Percentiles rank a stretch among this genome's conserved stretches.
phyloP scores from a whole-genome alignment of 2,329 filamentous ascomycete species.

The Talaromyces sp. region DNA sequence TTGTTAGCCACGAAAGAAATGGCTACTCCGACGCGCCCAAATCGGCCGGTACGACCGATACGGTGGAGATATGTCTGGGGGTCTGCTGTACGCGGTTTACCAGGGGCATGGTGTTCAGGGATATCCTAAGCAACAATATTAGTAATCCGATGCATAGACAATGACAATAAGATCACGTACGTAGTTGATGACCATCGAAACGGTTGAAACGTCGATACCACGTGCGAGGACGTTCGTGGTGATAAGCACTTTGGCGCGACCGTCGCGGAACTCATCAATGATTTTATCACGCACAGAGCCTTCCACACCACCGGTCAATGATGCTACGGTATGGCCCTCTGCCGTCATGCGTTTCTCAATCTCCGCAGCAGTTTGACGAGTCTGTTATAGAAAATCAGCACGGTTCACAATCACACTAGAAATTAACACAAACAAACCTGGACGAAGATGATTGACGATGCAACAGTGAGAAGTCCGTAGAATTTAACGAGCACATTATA shows the following conservation, averaged over 20 bases:
- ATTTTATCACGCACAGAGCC: slow-evolving; percentile 75
- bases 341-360: slow-evolving; percentile 80
- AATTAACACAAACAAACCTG: slow-evolving; percentile 53
- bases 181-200: slow-evolving; percentile 99
- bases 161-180: slow-evolving; percentile 33
- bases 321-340: slow-evolving; percentile 88
- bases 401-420: background rate
- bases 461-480: slow-evolving; percentile 93
- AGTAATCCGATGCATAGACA: background rate
- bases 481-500: slow-evolving; percentile 86
- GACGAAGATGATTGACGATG: slow-evolving; percentile 97
- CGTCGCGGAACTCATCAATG: slow-evolving; percentile 78
- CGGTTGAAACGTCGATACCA: slow-evolving; percentile 85
- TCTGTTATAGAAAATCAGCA: slow-evolving; percentile 51
- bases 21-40: slow-evolving; percentile 91
- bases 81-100: slow-evolving; percentile 62
- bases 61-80: slow-evolving; percentile 95
- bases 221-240: slow-evolving; percentile 95
- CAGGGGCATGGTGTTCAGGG: slow-evolving; percentile 58
- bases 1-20: slow-evolving; percentile 91
- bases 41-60: slow-evolving; percentile 93
- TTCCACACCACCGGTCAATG: slow-evolving; percentile 82
- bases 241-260: slow-evolving; percentile 90
- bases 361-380: slow-evolving; percentile 74
- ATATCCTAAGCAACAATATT: slow-evolving; percentile 49